These are phyloP conservation scores for Biscutella laevigata DNA, from an alignment of 441 rosid genomes.

Conservation along the genomic window DNA sequence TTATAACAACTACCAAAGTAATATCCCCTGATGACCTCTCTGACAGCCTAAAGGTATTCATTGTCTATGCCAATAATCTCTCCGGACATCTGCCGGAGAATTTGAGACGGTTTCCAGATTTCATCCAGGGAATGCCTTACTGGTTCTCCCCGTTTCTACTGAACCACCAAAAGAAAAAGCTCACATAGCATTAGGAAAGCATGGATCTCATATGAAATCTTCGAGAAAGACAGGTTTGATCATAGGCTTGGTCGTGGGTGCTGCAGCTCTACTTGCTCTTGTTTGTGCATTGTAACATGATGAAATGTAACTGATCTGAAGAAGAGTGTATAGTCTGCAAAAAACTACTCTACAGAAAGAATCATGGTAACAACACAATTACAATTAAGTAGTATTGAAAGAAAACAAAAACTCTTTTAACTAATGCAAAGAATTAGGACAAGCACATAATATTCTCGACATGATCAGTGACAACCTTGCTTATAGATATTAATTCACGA, in stretches of 20 bases:
- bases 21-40: conserved; percentile 48
- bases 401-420: no score
- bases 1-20: conserved; percentile 46
- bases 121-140: conserved; percentile 59
- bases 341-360: no score
- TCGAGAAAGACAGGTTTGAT: conserved; percentile 37
- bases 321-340: no score
- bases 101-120: conserved; percentile 52
- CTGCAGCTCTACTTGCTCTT: conserved; percentile 32
- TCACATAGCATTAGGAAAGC: conserved; percentile 22
- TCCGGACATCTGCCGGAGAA: conserved; percentile 49
- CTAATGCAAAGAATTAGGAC: no score
- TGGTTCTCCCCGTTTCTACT: conserved; percentile 31
- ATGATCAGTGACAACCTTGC: not conserved
- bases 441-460: not conserved
- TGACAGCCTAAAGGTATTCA: conserved; percentile 34
- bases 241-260: conserved; percentile 42
- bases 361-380: no score
- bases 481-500: no score
- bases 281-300: conserved; percentile 24
- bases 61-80: conserved; percentile 50
- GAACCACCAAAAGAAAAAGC: conserved; percentile 30
- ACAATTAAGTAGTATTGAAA: no score
- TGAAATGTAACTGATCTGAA: no score
- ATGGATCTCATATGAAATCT: conserved; percentile 31